A percentile compares a stretch with the other conserved stretches of the same genome.
Evolutionary conservation across 306 rosid species (phyloP).

Genomic region (Echinosophora koreensis): DNA sequence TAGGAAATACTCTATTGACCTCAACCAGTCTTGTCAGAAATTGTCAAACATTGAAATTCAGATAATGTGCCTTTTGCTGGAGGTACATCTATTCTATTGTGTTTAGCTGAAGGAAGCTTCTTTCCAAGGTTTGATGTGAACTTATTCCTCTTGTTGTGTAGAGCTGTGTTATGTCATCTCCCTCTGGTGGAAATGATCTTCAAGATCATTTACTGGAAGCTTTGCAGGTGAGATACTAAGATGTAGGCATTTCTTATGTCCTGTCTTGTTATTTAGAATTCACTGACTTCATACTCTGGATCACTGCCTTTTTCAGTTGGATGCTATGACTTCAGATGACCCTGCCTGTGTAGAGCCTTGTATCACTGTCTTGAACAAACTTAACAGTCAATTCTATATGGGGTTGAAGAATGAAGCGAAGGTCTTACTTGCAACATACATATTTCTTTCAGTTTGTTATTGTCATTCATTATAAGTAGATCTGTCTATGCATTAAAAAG

Average conservation of each 20-base stretch:
- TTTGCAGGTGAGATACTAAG: slow-evolving; percentile 66
- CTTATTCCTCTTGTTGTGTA: slow-evolving; percentile 48
- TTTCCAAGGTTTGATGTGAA: slow-evolving; percentile 38
- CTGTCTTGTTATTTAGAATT: slow-evolving; percentile 9
- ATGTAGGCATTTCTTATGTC: slow-evolving; percentile 15
- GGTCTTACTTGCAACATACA: slow-evolving; percentile 58
- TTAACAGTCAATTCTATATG: slow-evolving; percentile 61
- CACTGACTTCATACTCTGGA: slow-evolving; percentile 40
- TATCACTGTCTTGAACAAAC: slow-evolving; percentile 71
- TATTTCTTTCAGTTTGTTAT: slow-evolving; percentile 34
- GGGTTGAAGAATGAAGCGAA: slow-evolving; percentile 65
- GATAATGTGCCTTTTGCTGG: slow-evolving; percentile 79
- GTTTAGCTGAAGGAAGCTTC: slow-evolving; percentile 25
- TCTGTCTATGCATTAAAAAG: slow-evolving; percentile 11
- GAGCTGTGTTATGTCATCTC: slow-evolving; percentile 71
- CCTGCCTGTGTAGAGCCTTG: slow-evolving; percentile 78
- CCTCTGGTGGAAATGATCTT: slow-evolving; percentile 60
- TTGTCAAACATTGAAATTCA: slow-evolving; percentile 70
- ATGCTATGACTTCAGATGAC: slow-evolving; percentile 57
- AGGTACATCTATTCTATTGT: slow-evolving; percentile 58
- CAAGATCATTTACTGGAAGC: slow-evolving; percentile 70
- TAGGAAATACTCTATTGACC: slow-evolving; percentile 48
- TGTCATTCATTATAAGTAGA: slow-evolving; percentile 35
- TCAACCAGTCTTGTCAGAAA: slow-evolving; percentile 48
- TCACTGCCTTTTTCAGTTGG: slow-evolving; percentile 62